phyloP scores from a whole-genome alignment of 257 asterid genomes.

The Solanum etuberosum region DNA sequence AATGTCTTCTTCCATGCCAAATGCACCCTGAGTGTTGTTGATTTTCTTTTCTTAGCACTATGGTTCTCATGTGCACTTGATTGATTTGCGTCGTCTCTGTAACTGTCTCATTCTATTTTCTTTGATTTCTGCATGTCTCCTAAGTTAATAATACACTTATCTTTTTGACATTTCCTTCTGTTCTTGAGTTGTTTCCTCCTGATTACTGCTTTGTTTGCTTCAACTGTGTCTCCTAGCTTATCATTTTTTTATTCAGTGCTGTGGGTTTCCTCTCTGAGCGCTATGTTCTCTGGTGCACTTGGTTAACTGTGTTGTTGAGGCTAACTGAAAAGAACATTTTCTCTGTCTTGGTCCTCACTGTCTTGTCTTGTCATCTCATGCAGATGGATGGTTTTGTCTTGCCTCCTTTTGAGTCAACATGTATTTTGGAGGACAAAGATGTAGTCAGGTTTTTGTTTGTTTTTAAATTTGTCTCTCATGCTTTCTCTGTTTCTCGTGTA shows the following conservation, averaged over 20 bases:
- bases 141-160: background rate
- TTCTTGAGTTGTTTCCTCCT: background rate
- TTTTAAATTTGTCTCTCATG: background rate
- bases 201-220: background rate
- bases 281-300: background rate
- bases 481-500: background rate
- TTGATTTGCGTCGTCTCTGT: background rate
- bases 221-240: background rate
- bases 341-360: background rate
- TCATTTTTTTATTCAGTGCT: background rate
- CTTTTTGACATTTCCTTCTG: background rate
- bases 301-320: background rate
- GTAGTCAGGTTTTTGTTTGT: slow-evolving; percentile 43
- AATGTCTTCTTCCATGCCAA: background rate
- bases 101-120: background rate
- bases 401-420: slow-evolving; percentile 63
- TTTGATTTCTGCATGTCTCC: background rate
- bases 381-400: slow-evolving; percentile 76
- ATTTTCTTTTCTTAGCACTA: background rate
- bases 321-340: background rate
- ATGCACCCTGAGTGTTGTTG: background rate
- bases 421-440: slow-evolving; percentile 59
- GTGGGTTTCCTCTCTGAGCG: background rate
- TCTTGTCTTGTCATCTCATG: slow-evolving; percentile 6
- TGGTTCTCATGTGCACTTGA: background rate